phyloP scores from a whole-genome alignment of 1,139 yeast genomes.

The Yarrowia galli region DNA sequence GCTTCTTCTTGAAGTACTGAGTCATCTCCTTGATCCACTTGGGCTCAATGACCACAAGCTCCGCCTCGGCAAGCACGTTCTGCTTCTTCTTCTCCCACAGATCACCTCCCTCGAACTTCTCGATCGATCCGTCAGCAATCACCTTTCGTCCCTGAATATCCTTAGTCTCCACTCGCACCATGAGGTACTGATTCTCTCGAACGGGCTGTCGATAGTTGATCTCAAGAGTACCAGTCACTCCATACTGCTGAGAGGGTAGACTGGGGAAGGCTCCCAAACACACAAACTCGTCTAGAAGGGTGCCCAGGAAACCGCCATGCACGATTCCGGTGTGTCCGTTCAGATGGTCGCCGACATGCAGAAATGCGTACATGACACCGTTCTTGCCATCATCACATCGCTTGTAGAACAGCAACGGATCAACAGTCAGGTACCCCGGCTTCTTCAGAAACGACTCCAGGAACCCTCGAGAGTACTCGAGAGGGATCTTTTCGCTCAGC shows the following conservation, averaged over 20 bases:
- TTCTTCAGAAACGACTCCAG: conserved; percentile 29
- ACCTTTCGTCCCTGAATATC: conserved; percentile 82
- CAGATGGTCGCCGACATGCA: conserved; percentile 72
- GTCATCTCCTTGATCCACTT: conserved; percentile 45
- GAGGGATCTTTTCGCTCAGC: conserved; percentile 32
- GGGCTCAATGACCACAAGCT: conserved; percentile 49
- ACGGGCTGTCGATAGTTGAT: conserved; percentile 71
- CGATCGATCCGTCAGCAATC: conserved; percentile 68
- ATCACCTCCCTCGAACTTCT: conserved; percentile 40
- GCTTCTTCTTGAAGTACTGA: conserved; percentile 35
- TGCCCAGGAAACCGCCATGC: conserved; percentile 87
- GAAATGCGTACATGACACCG: conserved; percentile 53
- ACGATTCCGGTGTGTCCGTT: conserved; percentile 75
- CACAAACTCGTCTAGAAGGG: conserved; percentile 84
- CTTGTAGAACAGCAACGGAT: conserved; percentile 35
- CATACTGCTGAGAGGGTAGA: conserved; percentile 75
- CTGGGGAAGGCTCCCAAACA: conserved; percentile 86
- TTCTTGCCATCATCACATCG: conserved; percentile 40
- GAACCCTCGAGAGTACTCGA: conserved; percentile 34
- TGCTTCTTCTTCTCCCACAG: conserved; percentile 47
- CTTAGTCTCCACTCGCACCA: conserved; percentile 70
- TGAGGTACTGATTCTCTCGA: conserved; percentile 69
- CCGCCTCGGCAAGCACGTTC: conserved; percentile 45
- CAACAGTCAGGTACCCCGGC: conserved; percentile 29
- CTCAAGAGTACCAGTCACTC: conserved; percentile 85